Conservation (phyloP, 345 rosid species). For the Gossypium sturtianum region DNA sequence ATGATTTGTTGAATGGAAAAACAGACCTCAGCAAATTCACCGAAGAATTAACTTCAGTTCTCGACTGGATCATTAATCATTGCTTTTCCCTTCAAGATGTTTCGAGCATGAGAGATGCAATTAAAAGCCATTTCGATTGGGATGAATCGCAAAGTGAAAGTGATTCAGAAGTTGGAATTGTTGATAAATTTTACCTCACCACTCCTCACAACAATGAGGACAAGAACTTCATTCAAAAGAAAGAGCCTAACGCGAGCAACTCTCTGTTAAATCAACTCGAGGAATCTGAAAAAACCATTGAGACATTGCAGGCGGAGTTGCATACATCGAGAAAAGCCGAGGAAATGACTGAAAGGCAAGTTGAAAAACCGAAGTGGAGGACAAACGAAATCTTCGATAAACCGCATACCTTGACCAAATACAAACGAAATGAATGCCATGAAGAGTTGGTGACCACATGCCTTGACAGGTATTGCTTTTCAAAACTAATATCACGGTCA, state of each 20-base stretch:
- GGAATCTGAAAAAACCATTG: slow-evolving; percentile 36
- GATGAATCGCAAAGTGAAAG: slow-evolving; percentile 62
- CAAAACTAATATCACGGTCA: neutral
- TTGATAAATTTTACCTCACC: slow-evolving; percentile 22
- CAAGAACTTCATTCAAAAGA: slow-evolving; percentile 17
- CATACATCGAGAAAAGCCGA: slow-evolving; percentile 29
- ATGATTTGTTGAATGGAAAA: slow-evolving; percentile 54
- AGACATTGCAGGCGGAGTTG: slow-evolving; percentile 29
- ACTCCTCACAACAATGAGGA: slow-evolving; percentile 13
- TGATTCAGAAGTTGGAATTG: slow-evolving; percentile 48
- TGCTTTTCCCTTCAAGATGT: slow-evolving; percentile 96
- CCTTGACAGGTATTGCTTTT: slow-evolving; percentile 44
- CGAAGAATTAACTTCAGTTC: slow-evolving; percentile 45
- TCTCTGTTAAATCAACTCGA: slow-evolving; percentile 26
- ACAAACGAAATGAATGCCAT: slow-evolving; percentile 33
- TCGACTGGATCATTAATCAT: slow-evolving; percentile 85
- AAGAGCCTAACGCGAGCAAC: slow-evolving; percentile 19
- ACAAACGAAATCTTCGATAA: slow-evolving; percentile 33
- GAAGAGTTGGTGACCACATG: slow-evolving; percentile 42
- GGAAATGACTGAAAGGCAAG: slow-evolving; percentile 30
- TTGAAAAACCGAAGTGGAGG: slow-evolving; percentile 28
- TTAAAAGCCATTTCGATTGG: slow-evolving; percentile 63
- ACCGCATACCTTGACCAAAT: slow-evolving; percentile 28
- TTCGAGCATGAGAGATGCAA: slow-evolving; percentile 81
- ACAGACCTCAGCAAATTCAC: slow-evolving; percentile 52